A percentile compares a stretch with the other conserved stretches of the same genome.
These are phyloP conservation scores for Phytophthora citrophthora DNA, from an alignment of 352 stramenopile genomes.

Conservation along the genomic window DNA sequence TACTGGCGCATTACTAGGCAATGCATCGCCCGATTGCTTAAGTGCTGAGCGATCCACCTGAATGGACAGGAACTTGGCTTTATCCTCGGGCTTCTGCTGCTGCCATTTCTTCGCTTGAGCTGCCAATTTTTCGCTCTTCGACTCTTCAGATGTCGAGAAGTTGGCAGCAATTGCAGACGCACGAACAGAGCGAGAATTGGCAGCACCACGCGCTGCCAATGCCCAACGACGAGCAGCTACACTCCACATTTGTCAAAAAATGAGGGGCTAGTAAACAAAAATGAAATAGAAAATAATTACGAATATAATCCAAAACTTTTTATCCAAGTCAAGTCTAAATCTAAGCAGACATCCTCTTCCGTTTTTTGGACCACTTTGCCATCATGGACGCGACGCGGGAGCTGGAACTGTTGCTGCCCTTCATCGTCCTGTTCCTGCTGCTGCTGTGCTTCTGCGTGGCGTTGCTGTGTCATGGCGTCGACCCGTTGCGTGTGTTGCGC, in stretches of 20 bases:
- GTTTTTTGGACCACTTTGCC: neutral
- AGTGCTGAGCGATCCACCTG: slow-evolving; percentile 78
- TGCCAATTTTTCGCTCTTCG: slow-evolving; percentile 20
- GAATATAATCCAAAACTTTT: neutral
- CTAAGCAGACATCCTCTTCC: slow-evolving; percentile 9
- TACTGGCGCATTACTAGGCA: slow-evolving; percentile 29
- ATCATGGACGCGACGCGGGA: slow-evolving; percentile 27
- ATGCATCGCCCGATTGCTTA: slow-evolving; percentile 51
- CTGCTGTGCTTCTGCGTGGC: slow-evolving; percentile 51
- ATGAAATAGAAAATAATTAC: neutral
- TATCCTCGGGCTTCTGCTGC: slow-evolving; percentile 49
- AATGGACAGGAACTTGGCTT: slow-evolving; percentile 65
- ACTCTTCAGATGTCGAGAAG: slow-evolving; percentile 12
- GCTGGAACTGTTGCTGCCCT: slow-evolving; percentile 49
- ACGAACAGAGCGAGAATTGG: neutral
- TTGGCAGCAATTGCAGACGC: slow-evolving; percentile 1
- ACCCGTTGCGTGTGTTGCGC: slow-evolving; percentile 67
- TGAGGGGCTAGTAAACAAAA: neutral
- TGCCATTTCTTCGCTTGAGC: slow-evolving; percentile 70
- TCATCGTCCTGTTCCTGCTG: slow-evolving; percentile 50
- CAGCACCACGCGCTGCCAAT: neutral
- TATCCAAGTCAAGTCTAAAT: neutral
- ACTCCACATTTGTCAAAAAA: slow-evolving; percentile 27
- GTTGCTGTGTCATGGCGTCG: slow-evolving; percentile 63
- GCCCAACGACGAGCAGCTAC: slow-evolving; percentile 25